phyloP scores from a whole-genome alignment of 2,329 filamentous ascomycete species.

The Byssothecium circinans region DNA sequence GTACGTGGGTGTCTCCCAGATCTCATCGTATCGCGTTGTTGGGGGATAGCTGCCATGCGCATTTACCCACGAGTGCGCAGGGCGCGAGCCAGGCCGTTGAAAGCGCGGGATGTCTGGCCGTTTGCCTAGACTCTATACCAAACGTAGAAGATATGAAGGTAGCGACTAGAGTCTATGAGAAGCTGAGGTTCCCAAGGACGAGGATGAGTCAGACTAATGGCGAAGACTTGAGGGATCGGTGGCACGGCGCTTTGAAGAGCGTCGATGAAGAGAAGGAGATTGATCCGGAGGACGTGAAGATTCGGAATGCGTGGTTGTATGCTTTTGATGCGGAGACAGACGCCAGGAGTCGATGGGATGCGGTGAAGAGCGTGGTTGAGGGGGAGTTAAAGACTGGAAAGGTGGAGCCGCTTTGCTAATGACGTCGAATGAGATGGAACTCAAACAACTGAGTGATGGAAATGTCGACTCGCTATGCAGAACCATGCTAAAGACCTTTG shows the following conservation, averaged over 20 bases:
- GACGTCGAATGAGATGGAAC: too few relatives aligned
- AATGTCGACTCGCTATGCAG: too few relatives aligned
- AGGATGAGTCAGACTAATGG: conserved; percentile 27
- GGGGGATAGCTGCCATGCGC: conserved; percentile 57
- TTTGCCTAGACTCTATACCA: conserved; percentile 15
- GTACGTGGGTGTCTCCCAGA: conserved; percentile 52
- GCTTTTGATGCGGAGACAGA: conserved; percentile 23
- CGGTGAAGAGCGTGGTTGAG: conserved; percentile 11
- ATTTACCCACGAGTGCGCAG: conserved; percentile 56
- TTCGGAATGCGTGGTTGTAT: conserved; percentile 26
- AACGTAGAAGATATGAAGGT: conserved; percentile 16
- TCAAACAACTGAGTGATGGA: too few relatives aligned
- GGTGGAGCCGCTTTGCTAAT: conserved; percentile 19
- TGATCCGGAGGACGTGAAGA: conserved; percentile 26
- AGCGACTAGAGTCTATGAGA: conserved; percentile 25
- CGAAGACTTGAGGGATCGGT: conserved; percentile 26
- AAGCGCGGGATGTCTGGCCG: conserved; percentile 38
- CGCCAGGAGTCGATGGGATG: conserved; percentile 16
- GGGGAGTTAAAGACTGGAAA: conserved; percentile 14
- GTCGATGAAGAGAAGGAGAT: conserved; percentile 21
- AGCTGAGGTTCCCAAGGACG: conserved; percentile 24
- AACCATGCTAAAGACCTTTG: too few relatives aligned
- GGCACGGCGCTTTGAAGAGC: conserved; percentile 22
- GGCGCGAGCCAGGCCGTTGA: conserved; percentile 57
- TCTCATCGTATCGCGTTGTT: conserved; percentile 51